Evolutionary conservation across 192 early-diverging fungal genomes (phyloP), one percentile per base, ranked within the genome.

Genomic region (Backusella liffmaniae): DNA sequence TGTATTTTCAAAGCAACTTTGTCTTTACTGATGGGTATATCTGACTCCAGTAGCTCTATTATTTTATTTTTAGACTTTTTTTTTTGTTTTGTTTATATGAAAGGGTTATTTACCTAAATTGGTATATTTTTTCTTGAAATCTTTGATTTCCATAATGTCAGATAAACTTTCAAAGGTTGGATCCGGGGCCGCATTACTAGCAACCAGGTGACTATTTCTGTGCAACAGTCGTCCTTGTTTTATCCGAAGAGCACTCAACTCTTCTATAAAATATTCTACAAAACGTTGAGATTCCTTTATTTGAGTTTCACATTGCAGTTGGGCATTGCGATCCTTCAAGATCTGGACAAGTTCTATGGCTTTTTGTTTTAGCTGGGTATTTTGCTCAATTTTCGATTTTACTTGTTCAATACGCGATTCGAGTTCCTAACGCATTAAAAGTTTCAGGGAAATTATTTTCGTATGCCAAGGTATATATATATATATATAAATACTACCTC

Each of bases 1-100:
- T 90, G 87, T 9, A 98, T 86, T 83, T 95, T 96, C 77, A 91
- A 84, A 39, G 91, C 90, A 36, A 93, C 87, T 78, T 92, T 91
- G 53, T 88, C 88, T 15, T 76, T 85, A 6, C 88, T 88, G 75
- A 93, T 83, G 4, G 88, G 86, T 26, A 88, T 88, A 39, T 88
- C 86, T 13, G 90, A 86, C 77, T 92, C 91, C 37, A 91, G 82
- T 67, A 92, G 78, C 72, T 93, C 93, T 83, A 30, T 30, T 65
- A 30, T 21, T 41, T 35, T 37, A 69, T 4, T 41, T 67, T 67
- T 37, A 51, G 12, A 0, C 35, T 53, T 72, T 12, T 35, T 67
- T 30, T 67, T 51, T 53, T 72, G 15, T 35, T 67, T 32, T 67
- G 9, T 49, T 44, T 30, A 29, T 44, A 70, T 32, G n/a, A 18